Evolutionary conservation across 225 moss, liverwort and hornwort species (phyloP), one percentile per base, ranked within the genome.

Genomic region (Marchantia polymorpha): DNA sequence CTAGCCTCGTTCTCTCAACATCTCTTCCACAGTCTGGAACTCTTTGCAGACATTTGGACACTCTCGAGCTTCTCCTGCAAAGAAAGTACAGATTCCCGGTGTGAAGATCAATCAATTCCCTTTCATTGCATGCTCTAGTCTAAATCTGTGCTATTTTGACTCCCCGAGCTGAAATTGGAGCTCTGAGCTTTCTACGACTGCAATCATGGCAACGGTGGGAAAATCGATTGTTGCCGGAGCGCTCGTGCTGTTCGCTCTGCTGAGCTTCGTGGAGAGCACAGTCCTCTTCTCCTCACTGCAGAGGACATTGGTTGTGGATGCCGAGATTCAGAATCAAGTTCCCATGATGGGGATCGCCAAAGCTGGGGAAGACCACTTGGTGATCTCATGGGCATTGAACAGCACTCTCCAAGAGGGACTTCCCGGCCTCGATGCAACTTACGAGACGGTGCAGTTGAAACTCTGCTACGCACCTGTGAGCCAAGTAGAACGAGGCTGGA

Each of bases 381-480:
- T 58, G 31, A 88, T 93, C 74, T 7, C 73, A 23, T 93, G 91
- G 91, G 79, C 6, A 6, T 61, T 87, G 80, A 89, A 93, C 39
- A 0, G 86, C 10, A 86, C 91, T 8, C 63, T 79, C 12, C 53
- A 49, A 22, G 11, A 84, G 7, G 82, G 90, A 10, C 26, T 61
- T 46, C 58, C 61, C 3, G 84, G 82, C 39, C 61, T 55, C 19
- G 74, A 52, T 79, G 83, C 25, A 0, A 9, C 27, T 12, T 76
- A 86, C 20, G 66, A 16, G 9, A 85, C 83, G 75, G 86, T 93
- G 23, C 68, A 70, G 19, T 80, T 89, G 26, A 91, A 85, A 78
- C 77, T 93, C 14, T 93, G 92, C 77, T 93, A 89, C 13, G 91
- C 87, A 0, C 86, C 88, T 52, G 79, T 15, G 29, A 93, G 91